Evolutionary conservation across 805 yeast genomes (phyloP).

Genomic region (Cyberlindnera euphorbiae): DNA sequence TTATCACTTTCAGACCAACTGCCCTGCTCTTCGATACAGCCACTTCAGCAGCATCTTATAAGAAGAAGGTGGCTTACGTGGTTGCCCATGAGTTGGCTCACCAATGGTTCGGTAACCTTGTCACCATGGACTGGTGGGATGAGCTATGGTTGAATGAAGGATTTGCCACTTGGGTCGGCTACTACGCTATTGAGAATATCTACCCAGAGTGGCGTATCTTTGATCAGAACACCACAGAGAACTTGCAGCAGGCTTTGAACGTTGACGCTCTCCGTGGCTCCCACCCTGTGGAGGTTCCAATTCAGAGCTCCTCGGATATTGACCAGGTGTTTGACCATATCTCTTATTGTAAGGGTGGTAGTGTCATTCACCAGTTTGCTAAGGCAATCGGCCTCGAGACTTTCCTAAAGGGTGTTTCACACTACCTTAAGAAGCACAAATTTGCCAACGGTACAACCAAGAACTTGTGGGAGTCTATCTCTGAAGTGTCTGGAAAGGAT

Average conservation of each 20-base stretch:
- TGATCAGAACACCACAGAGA: constrained; percentile 76
- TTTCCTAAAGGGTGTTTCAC: constrained; percentile 75
- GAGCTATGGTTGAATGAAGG: constrained; percentile 88
- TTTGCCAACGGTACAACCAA: constrained; percentile 75
- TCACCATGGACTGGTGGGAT: constrained; percentile 92
- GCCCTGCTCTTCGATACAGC: constrained; percentile 71
- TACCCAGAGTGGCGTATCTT: constrained; percentile 86
- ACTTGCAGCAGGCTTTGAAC: constrained; percentile 67
- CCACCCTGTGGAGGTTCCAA: constrained; percentile 84
- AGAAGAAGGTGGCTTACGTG: constrained; percentile 77
- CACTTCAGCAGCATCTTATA: constrained; percentile 56
- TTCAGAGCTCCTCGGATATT: constrained; percentile 70
- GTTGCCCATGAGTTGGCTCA: constrained; percentile 88
- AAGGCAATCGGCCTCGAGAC: constrained; percentile 75
- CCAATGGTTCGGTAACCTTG: constrained; percentile 89
- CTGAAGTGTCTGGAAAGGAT: constrained; percentile 67
- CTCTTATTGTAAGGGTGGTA: constrained; percentile 78
- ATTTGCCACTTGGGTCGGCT: constrained; percentile 88
- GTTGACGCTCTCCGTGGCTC: constrained; percentile 79
- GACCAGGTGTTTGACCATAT: constrained; percentile 84
- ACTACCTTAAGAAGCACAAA: constrained; percentile 68
- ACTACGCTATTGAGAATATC: constrained; percentile 73
- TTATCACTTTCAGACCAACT: constrained; percentile 74
- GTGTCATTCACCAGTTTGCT: constrained; percentile 73
- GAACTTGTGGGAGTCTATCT: constrained; percentile 71